These are phyloP conservation scores for Penicillium bovifimosum DNA, from an alignment of 495 filamentous ascomycete species.

Conservation along the genomic window DNA sequence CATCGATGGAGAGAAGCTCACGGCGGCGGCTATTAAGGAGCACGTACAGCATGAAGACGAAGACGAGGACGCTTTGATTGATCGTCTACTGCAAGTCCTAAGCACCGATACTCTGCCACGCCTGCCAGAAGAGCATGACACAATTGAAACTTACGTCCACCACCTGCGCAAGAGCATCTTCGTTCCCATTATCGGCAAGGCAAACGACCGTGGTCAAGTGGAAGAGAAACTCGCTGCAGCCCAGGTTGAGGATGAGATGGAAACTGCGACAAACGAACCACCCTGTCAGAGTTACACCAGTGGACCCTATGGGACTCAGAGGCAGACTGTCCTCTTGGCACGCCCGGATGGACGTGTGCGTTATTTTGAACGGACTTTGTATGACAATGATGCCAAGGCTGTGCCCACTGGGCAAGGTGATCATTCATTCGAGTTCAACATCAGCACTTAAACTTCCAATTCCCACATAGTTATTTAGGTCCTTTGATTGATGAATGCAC, in stretches of 20 bases:
- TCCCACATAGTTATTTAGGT: neutral
- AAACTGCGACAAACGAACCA: slow-evolving; percentile 12
- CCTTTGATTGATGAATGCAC: neutral
- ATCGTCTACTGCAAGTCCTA: slow-evolving; percentile 64
- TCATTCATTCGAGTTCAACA: slow-evolving; percentile 36
- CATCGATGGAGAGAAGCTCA: slow-evolving; percentile 46
- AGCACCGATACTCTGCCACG: slow-evolving; percentile 66
- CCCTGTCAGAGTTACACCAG: slow-evolving; percentile 26
- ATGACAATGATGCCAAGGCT: slow-evolving; percentile 58
- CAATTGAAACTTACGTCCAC: slow-evolving; percentile 65
- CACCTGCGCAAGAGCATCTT: slow-evolving; percentile 77
- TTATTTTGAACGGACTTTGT: slow-evolving; percentile 81
- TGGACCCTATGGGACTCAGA: slow-evolving; percentile 79
- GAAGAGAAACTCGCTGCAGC: slow-evolving; percentile 48
- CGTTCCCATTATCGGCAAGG: slow-evolving; percentile 64
- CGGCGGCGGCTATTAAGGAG: slow-evolving; percentile 40
- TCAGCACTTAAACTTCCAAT: slow-evolving; percentile 10
- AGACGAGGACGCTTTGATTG: slow-evolving; percentile 61
- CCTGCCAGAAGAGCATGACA: slow-evolving; percentile 39
- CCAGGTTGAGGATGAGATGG: slow-evolving; percentile 22
- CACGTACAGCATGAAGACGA: slow-evolving; percentile 40
- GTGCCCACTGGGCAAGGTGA: slow-evolving; percentile 59
- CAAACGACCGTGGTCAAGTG: slow-evolving; percentile 31
- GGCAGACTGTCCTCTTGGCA: slow-evolving; percentile 82
- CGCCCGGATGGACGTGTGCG: slow-evolving; percentile 67